Conservation (phyloP, 345 rosid species). For the Carallia pectinifolia region DNA sequence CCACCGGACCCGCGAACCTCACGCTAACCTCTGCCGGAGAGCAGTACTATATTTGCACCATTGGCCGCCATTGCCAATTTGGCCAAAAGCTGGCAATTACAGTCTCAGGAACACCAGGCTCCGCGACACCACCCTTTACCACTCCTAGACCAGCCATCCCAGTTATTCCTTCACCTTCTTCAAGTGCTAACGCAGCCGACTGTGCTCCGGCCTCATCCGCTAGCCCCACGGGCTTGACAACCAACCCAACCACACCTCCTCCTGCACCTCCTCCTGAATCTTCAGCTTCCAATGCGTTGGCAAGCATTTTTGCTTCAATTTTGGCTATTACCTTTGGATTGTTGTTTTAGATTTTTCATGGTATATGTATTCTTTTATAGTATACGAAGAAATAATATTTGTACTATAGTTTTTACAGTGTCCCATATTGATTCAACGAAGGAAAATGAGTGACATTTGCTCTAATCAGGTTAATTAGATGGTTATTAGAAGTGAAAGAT, state of each 20-base stretch:
- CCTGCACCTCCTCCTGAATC: no score
- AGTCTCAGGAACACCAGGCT: background rate
- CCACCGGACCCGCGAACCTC: constrained; percentile 31
- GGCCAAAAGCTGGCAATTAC: constrained; percentile 27
- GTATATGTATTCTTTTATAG: no score
- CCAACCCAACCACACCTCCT: background rate
- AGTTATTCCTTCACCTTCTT: background rate
- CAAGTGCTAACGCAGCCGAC: background rate
- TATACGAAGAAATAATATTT: no score
- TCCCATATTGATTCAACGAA: no score
- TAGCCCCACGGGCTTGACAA: background rate
- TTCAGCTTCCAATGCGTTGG: no score
- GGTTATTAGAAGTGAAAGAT: no score
- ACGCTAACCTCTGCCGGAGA: constrained; percentile 26
- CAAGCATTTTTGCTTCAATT: no score
- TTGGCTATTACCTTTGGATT: no score
- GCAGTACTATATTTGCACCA: constrained; percentile 35
- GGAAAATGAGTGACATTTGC: no score
- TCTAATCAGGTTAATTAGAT: no score
- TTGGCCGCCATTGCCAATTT: constrained; percentile 19
- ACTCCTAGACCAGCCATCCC: background rate
- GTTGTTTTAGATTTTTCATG: no score
- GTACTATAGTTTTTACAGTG: no score
- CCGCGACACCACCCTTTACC: background rate
- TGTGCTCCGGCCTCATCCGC: background rate